Base-by-base conservation (phyloP, 2,329 filamentous ascomycete genomes). In the Byssoonygena ceratinophila region DNA sequence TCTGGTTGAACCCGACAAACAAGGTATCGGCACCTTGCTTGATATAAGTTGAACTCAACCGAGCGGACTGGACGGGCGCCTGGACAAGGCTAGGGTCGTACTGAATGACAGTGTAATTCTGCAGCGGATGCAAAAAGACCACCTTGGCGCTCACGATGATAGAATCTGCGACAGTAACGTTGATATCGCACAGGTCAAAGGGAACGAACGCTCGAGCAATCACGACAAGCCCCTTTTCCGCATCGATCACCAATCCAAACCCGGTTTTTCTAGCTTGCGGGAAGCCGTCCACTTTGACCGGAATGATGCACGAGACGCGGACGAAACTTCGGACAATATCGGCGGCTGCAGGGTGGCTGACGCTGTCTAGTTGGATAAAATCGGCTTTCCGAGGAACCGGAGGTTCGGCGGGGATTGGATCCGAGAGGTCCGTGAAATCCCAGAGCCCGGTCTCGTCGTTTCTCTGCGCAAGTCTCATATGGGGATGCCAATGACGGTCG, bases 1-100 rank as follows among this genome's bases (percentile, higher is more conserved):
- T 97, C 59, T 94, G 84, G 66, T 98, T 98, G 74, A 95, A 94
- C n/a, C 92, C 94, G 57, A 98, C 85, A 70, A 98, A 98, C 59
- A 95, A 90, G 0, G 90, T 96, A 53, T 91, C 85, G 46, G 90
- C 87, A 32, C 92, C 92, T 72, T 97, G 92, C 48, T 88, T 90
- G 66, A 97, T 88, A 61, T 83, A 82, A 52, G 87, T 81, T 4
- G 76, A 82, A 63, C 88, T 88, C 46, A 98, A 77, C 61, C 81
- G 86, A 3, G 94, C 92, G 58, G 86, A 91, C 73, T 90, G 81
- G 11, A 98, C 90, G 0, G 92, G 90, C 1, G 91, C 92, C 63
- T 94, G 82, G n/a, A 97, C 94, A 16, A 98, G 79, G 36, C 80
- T 82, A 1, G 92, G 87, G 65, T 98, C 91, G 66, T 98, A 98